Evolutionary conservation across 116 monocot genomes (phyloP), one percentile per base, ranked within the genome.

Genomic region (Phalaenopsis hybrid): DNA sequence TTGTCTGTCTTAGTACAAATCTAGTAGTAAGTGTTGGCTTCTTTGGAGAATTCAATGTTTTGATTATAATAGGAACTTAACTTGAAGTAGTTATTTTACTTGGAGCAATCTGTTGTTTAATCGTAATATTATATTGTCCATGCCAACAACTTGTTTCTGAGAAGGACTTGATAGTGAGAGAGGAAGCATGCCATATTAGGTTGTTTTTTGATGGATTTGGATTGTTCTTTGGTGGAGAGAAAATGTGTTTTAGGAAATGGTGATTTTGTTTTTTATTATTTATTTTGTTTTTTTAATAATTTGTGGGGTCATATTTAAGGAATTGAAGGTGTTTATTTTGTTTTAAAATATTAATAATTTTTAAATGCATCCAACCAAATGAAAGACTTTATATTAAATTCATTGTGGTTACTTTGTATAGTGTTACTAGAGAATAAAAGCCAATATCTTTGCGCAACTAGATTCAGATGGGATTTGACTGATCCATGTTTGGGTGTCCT

Each of bases 131-230:
- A 0, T 28, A 28, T 28, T 28, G 28, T 0, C 28, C 28, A 28
- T 28, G 28, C 28, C 28, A 28, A 28, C 28, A 28, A 28, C 28
- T 28, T 28, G 28, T 28, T 28, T 28, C 0, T 28, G 28, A 28
- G 28, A 28, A 28, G 28, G 28, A 28, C 28, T 28, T 28, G 0
- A 28, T 28, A 28, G 98, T 98, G 82, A 95, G 98, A 87, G 98
- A 98, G 87, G 98, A 98, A 86, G 98, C 98, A 46, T 95, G 98
- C 65, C 95, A 93, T 18, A 81, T 98, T 75, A 95, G 98, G 45
- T 89, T 98, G 80, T 89, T 98, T 82, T 98, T 98, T 90, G 98
- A 95, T 81, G 98, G 98, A 28, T 28, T 28, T 28, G 28, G 28
- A 28, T 28, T 28, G 28, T 28, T 28, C 28, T 28, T 28, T 28